A percentile compares a stretch with the other conserved stretches of the same genome.
Evolutionary conservation across 306 rosid species (phyloP).

Genomic region (Gleditsia sinensis): DNA sequence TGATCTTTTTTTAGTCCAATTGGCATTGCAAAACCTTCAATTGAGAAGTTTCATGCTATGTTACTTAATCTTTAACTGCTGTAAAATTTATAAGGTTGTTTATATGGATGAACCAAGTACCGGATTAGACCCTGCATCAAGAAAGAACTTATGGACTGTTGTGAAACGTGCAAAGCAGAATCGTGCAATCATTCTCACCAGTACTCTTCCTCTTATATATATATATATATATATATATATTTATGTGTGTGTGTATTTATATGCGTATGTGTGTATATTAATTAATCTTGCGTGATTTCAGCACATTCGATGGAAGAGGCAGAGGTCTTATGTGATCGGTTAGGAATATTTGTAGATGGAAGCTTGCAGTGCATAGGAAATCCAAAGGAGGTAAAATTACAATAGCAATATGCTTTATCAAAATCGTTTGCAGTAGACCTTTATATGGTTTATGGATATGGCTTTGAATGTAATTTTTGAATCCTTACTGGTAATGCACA

Average conservation of each 20-base stretch:
- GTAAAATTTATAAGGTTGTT: constrained; percentile 62
- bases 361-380: constrained; percentile 93
- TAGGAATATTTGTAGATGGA: constrained; percentile 86
- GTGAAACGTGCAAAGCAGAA: constrained; percentile 81
- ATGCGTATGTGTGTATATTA: not conserved
- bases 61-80: constrained; percentile 1
- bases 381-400: constrained; percentile 72
- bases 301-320: constrained; percentile 99
- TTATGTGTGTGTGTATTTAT: too few relatives aligned
- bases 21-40: not conserved
- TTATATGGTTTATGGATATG: not conserved
- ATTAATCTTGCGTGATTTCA: constrained; percentile 44
- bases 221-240: too few relatives aligned
- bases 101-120: constrained; percentile 97
- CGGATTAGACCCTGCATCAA: constrained; percentile 89
- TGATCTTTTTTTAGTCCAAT: constrained; percentile 12
- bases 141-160: constrained; percentile 84
- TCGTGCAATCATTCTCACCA: constrained; percentile 90
- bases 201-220: constrained; percentile 52
- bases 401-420: constrained; percentile 11
- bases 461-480: not conserved
- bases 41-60: not conserved
- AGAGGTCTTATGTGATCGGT: constrained; percentile 81
- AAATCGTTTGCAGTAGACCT: not conserved
- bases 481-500: constrained; percentile 4